Evolutionary conservation across 306 rosid species (phyloP).

Genomic region (Lathyrus aphaca): DNA sequence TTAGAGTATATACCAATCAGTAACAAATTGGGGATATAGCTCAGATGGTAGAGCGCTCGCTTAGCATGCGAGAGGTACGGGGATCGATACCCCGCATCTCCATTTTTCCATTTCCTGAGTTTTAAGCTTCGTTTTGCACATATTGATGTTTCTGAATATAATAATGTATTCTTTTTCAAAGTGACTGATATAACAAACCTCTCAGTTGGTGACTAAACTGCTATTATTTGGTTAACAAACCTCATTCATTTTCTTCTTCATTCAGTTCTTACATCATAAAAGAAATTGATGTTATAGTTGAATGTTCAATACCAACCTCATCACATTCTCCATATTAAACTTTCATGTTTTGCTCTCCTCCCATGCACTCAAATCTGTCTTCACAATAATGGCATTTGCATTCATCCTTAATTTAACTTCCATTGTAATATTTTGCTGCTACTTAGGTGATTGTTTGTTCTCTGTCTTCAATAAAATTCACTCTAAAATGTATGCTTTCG

Average conservation of each 20-base stretch:
- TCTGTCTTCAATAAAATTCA: not conserved
- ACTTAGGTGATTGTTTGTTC: slow-evolving; percentile 47
- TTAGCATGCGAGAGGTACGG: slow-evolving; percentile 95
- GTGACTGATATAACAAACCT: too few species aligned
- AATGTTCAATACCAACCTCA: slow-evolving; percentile 6
- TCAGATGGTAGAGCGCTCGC: slow-evolving; percentile 99
- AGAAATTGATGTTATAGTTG: slow-evolving; percentile 13
- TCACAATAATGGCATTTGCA: slow-evolving; percentile 44
- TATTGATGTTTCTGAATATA: too few species aligned
- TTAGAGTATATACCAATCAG: too few species aligned
- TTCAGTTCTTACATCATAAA: slow-evolving; percentile 26
- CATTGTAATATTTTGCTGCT: slow-evolving; percentile 39
- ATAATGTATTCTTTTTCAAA: too few species aligned
- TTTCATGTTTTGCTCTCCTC: slow-evolving; percentile 10
- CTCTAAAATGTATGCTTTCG: not conserved
- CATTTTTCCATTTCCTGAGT: not conserved
- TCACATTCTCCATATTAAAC: slow-evolving; percentile 34
- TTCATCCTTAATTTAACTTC: slow-evolving; percentile 21
- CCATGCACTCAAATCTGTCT: slow-evolving; percentile 23
- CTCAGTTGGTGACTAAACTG: slow-evolving; percentile 48
- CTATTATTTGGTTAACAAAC: slow-evolving; percentile 41
- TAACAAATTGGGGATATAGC: slow-evolving; percentile 67
- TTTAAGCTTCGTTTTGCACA: too few species aligned
- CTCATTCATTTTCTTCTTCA: slow-evolving; percentile 23
- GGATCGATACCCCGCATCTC: slow-evolving; percentile 96